Evolutionary conservation across 257 asterid genomes (phyloP), one percentile per base, ranked within the genome.

Genomic region (Verbena officinalis): DNA sequence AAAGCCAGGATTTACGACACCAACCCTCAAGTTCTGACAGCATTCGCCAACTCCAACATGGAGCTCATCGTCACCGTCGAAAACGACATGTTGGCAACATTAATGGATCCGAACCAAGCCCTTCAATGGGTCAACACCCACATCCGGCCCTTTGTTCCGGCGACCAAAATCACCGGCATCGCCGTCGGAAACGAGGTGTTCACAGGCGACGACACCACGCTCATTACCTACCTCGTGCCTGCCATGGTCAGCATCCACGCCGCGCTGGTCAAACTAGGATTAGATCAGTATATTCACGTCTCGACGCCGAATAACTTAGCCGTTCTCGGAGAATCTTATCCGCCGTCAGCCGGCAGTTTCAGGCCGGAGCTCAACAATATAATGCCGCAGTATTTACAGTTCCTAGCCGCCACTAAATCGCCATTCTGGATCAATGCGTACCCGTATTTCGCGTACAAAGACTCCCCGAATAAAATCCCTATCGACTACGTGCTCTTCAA

Each of bases 391-490:
- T 62, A 80, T 19, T 22, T 93, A 17, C 81, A 84, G 51, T 93
- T 87, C 64, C 45, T 89, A 46, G 74, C 79, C 0, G 50, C 79
- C 10, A 93, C 97, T 0, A 84, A 73, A n/a, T 61, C 95, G 3
- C 91, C 97, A 0, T 93, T 93, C 14, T 87, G 96, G 96, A 87
- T 93, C 68, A 90, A 93, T 39, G 96, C 97, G 0, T 93, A 93
- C 77, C 97, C 99, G 0, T 93, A 90, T 44, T 93, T 93, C 70
- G 97, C 99, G 0, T 93, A 87, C 76, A 90, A 90, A 24, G 96
- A 83, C 57, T 59, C 72, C 59, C 88, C 96, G 3, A 55, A n/a
- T 7, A 63, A 72, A 46, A 82, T 93, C 23, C 66, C 96, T 0
- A 0, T 93, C 12, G 96, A 90, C 59, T 93, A 93, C 68, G 95